These are phyloP conservation scores for Linnemannia hyalina DNA, from an alignment of 192 early-diverging fungal genomes.

Conservation along the genomic window DNA sequence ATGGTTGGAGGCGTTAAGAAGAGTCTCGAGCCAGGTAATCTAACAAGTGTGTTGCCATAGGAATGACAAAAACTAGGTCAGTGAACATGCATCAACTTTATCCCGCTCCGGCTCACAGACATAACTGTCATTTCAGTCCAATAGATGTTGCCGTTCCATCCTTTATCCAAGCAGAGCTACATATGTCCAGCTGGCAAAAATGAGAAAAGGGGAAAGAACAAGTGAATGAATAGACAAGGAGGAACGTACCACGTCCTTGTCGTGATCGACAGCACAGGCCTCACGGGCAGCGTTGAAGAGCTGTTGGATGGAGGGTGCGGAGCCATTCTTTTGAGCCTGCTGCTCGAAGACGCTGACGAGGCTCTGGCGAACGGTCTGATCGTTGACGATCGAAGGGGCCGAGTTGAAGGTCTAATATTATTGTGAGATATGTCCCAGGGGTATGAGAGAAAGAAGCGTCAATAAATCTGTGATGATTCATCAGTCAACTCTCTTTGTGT, in stretches of 20 bases:
- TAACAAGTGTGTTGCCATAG: neutral
- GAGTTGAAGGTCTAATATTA: constrained; percentile 47
- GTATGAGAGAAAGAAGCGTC: neutral
- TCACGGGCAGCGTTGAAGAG: constrained; percentile 46
- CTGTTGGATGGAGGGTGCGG: constrained; percentile 44
- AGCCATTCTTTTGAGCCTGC: constrained; percentile 39
- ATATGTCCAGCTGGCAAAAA: neutral
- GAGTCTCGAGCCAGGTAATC: constrained; percentile 55
- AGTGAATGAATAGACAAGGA: neutral
- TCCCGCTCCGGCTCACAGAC: constrained; percentile 7
- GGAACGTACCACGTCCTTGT: constrained; percentile 50
- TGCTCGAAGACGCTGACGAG: constrained; percentile 38
- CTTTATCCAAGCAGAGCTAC: neutral
- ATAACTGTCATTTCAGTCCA: neutral
- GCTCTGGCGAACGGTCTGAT: constrained; percentile 44
- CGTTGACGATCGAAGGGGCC: constrained; percentile 49
- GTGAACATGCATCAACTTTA: neutral
- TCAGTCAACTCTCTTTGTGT: neutral
- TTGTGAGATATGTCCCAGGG: neutral
- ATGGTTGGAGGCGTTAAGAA: constrained; percentile 35
- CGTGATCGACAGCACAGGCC: constrained; percentile 56
- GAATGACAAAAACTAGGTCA: neutral
- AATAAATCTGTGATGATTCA: neutral
- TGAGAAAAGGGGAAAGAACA: neutral
- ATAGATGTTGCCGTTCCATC: neutral